phyloP scores from a whole-genome alignment of 2,329 filamentous ascomycete species.

The Apiospora sp. region DNA sequence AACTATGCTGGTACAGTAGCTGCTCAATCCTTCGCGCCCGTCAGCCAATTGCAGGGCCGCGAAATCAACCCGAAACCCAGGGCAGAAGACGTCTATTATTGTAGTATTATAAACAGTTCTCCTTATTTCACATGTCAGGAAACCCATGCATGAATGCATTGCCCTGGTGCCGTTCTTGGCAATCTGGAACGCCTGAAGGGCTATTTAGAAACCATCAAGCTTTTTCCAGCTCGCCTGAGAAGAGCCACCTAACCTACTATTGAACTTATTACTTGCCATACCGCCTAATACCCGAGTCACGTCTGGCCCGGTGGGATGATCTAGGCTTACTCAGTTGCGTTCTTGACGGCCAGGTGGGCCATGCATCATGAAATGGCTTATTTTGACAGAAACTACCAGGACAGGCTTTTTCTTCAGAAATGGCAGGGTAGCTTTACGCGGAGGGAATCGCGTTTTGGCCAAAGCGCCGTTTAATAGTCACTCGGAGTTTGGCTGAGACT shows the following conservation, averaged over 20 bases:
- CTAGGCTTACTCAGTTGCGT: background rate
- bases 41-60: background rate
- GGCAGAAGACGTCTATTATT: background rate
- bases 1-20: background rate
- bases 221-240: background rate
- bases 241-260: background rate
- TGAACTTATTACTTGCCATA: background rate
- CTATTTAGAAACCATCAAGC: background rate
- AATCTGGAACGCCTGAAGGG: background rate
- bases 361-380: background rate
- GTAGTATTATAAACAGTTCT: background rate
- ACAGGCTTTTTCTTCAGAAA: background rate
- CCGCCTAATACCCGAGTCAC: background rate
- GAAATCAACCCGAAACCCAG: constrained; percentile 6
- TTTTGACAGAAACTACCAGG: background rate
- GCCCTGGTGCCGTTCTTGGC: background rate
- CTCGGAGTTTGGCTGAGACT: background rate
- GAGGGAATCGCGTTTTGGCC: background rate
- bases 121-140: constrained; percentile 6
- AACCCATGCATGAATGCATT: background rate
- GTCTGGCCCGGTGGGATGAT: background rate
- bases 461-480: background rate
- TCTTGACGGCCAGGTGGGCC: background rate
- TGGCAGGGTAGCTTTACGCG: background rate
- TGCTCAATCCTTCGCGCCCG: background rate